Conservation (phyloP, 169 alveolate genomes). For the Plasmodium gaboni region DNA sequence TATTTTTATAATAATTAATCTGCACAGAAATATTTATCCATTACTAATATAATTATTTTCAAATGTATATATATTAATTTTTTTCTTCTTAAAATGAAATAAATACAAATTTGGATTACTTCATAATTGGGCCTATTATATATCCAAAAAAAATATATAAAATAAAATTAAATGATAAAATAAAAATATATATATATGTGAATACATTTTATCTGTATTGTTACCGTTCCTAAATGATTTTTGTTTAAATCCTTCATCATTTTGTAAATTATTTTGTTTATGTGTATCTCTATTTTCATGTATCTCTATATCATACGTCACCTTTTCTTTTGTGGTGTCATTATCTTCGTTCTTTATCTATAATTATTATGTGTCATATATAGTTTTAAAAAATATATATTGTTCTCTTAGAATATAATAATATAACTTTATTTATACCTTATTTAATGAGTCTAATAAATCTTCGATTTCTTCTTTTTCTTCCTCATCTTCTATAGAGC, state of each 20-base stretch:
- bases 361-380: background rate
- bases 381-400: background rate
- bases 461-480: conserved; percentile 60
- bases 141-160: background rate
- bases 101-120: background rate
- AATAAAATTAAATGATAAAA: background rate
- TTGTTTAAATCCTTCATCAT: conserved; percentile 37
- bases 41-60: background rate
- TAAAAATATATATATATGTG: background rate
- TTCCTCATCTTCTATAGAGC: conserved; percentile 13
- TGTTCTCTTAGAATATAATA: too few relatives aligned
- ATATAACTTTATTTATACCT: conserved; percentile 4
- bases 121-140: conserved; percentile 21
- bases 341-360: conserved; percentile 38
- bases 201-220: background rate
- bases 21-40: too few relatives aligned
- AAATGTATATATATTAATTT: background rate
- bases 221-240: conserved; percentile 56
- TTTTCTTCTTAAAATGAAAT: conserved; percentile 5
- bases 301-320: conserved; percentile 20
- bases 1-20: too few relatives aligned
- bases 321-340: background rate
- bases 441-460: conserved; percentile 59
- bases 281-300: background rate
- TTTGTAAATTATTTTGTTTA: background rate